Base-by-base conservation (phyloP, 768 basidiomycete species). In the Rhodotorula taiwanensis region DNA sequence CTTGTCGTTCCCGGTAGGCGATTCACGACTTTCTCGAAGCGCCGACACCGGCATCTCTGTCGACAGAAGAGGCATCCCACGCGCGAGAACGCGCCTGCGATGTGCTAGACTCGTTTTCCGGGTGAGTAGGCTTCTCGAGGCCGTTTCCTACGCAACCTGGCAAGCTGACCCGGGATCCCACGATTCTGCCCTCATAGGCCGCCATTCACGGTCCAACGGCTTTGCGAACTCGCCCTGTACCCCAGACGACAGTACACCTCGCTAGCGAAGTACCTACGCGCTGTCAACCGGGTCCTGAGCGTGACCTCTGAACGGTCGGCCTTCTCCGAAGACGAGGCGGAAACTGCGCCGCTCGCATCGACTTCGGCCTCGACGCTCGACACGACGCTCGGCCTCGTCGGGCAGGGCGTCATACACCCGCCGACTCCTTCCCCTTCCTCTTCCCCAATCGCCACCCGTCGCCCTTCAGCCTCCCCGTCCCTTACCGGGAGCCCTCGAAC, bases 201-300 rank as follows among this genome's bases (percentile, higher is more conserved):
- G 0, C 90, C 90, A 4, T 94, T 93, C 75, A 92, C 90, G 14
- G 86, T 93, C 58, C 91, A 94, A 76, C 84, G 90, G 48, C 78
- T 92, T 18, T 88, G 87, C 73, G 90, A 93, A 73, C 83, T 94
- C 30, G 84, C 85, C 67, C 69, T 86, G 18, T 76, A 80, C 45
- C 89, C 89, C 8, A 80, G 79, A 67, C 78, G 80, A 50, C 82
- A 89, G 69, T 92, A 93, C 80, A 83, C 79, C 49, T 81, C 82
- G 33, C 77, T 88, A 21, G 88, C 89, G 48, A 94, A 93, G 76
- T 93, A 90, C 74, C 81, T 91, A 43, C 86, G 90, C 4, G 90
- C 90, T 4, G 78, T 93, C 18, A 88, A 90, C 72, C 87, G 86
- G 73, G 79, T 86, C 18, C 78, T 89, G 27, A 84, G 88, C 27